These are phyloP conservation scores for Podospora didyma DNA, from an alignment of 495 filamentous ascomycete genomes.

Conservation along the genomic window DNA sequence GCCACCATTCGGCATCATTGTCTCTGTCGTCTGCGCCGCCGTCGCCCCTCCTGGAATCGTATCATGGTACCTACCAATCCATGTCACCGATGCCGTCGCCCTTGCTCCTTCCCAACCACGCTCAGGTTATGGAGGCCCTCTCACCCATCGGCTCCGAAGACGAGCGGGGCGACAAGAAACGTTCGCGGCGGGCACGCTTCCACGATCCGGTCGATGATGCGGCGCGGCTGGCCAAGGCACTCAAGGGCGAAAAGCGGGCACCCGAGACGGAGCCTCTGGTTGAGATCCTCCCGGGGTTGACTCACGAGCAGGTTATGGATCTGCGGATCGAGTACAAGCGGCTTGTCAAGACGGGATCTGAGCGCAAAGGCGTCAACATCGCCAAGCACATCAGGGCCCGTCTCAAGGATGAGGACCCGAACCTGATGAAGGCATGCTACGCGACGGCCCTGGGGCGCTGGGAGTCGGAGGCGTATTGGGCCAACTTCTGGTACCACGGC, in stretches of 20 bases:
- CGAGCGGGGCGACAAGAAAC: conserved; percentile 35
- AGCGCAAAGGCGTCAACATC: conserved; percentile 84
- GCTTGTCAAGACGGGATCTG: conserved; percentile 65
- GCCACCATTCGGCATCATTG: conserved; percentile 32
- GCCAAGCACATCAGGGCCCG: conserved; percentile 91
- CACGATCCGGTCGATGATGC: conserved; percentile 83
- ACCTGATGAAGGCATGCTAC: conserved; percentile 84
- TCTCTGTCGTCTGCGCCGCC: conserved; percentile 59
- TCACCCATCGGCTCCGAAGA: conserved; percentile 43
- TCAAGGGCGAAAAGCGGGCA: conserved; percentile 62
- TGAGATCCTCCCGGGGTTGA: conserved; percentile 77
- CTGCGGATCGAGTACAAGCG: conserved; percentile 86
- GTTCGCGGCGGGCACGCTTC: conserved; percentile 55
- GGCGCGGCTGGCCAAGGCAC: conserved; percentile 64
- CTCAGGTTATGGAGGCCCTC: conserved; percentile 33
- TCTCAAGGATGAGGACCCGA: conserved; percentile 58
- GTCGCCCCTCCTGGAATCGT: conserved; percentile 86
- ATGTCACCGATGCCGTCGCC: conserved; percentile 94
- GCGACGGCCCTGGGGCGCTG: conserved; percentile 85
- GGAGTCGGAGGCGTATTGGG: conserved; percentile 96
- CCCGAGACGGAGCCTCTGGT: conserved; percentile 68
- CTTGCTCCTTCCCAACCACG: conserved; percentile 42
- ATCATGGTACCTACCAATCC: conserved; percentile 90
- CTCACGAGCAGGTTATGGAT: conserved; percentile 79
- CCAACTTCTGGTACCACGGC: conserved; percentile 96